Percentiles rank a stretch among this genome's conserved stretches.
phyloP scores from a whole-genome alignment of 2,329 filamentous ascomycete species.

The Teratosphaeria viscida region DNA sequence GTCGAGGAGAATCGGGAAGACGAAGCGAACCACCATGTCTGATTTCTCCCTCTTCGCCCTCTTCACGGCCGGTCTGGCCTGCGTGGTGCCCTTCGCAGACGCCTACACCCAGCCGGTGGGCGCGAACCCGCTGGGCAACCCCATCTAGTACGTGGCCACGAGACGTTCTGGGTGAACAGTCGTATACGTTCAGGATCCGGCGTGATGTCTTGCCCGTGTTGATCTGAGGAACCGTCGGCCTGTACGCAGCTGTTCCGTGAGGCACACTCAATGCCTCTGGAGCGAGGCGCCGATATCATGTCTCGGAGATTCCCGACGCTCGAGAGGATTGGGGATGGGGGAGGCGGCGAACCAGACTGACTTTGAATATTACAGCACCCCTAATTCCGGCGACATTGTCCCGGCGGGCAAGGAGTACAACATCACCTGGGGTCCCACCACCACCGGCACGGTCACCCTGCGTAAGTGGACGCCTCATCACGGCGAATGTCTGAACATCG shows the following conservation, averaged over 20 bases:
- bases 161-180: background rate
- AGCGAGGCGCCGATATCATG: background rate
- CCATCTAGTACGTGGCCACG: constrained; percentile 30
- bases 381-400: constrained; percentile 29
- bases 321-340: background rate
- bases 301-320: background rate
- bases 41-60: constrained; percentile 33
- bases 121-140: constrained; percentile 36
- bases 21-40: constrained; percentile 9
- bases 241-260: background rate
- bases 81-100: constrained; percentile 41
- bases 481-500: background rate
- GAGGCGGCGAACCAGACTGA: background rate
- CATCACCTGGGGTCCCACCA: constrained; percentile 42
- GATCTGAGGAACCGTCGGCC: background rate
- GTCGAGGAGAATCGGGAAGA: constrained; percentile 7
- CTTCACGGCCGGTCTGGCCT: constrained; percentile 44
- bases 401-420: constrained; percentile 33
- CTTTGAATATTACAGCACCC: background rate
- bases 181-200: background rate
- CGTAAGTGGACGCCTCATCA: background rate
- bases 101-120: constrained; percentile 26
- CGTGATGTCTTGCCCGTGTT: background rate
- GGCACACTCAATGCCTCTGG: background rate
- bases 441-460: constrained; percentile 42